Evolutionary conservation across 2,329 filamentous ascomycete genomes (phyloP).

Genomic region (Fusarium fujikuroi): DNA sequence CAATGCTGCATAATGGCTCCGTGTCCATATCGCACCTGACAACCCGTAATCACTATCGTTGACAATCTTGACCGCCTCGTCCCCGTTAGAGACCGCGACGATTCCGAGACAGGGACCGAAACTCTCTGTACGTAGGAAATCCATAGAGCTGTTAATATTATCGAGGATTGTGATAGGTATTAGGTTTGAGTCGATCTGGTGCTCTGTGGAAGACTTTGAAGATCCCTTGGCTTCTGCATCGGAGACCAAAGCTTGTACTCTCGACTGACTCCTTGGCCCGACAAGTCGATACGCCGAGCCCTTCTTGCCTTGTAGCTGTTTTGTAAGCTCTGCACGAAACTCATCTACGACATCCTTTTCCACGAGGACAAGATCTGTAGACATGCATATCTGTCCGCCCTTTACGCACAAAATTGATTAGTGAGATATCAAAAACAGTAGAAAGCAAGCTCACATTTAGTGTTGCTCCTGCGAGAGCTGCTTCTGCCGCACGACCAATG

Average conservation of each 20-base stretch:
- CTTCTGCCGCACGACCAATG: background rate
- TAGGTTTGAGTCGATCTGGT: fast-evolving
- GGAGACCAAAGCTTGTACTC: background rate
- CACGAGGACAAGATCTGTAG: background rate
- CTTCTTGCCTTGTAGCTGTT: background rate
- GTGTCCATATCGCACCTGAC: background rate
- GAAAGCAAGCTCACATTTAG: background rate
- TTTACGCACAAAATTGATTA: fast-evolving
- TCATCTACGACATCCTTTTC: background rate
- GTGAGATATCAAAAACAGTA: fast-evolving
- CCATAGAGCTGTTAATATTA: background rate
- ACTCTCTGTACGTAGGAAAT: background rate
- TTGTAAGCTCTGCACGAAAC: background rate
- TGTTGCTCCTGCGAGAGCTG: background rate
- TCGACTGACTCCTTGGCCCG: background rate
- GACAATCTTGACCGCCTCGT: background rate
- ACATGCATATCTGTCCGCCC: conserved; percentile 1
- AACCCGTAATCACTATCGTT: background rate
- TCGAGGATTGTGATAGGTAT: background rate
- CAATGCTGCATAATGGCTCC: background rate
- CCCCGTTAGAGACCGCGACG: background rate
- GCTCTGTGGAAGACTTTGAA: fast-evolving
- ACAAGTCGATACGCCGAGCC: background rate
- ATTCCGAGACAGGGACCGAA: background rate
- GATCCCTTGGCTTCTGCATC: background rate